Base-by-base conservation (phyloP, 495 filamentous ascomycete species). In the Cairneyella variabilis region DNA sequence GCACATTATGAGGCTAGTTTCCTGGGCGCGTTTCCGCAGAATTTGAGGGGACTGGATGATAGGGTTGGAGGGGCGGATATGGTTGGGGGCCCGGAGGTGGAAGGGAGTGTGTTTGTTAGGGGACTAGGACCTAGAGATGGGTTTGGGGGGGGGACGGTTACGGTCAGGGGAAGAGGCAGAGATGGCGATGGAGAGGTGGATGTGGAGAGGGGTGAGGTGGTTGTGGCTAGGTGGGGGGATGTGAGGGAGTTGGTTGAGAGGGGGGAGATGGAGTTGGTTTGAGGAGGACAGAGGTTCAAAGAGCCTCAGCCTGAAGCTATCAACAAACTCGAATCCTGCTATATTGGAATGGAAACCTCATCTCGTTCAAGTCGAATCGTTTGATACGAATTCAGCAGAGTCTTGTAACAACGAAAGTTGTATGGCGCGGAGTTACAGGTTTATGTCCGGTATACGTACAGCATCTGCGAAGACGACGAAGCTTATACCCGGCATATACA, bases 41-140 rank as follows among this genome's bases (percentile, higher is more conserved):
- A 77, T 34, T 64, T 97, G 64, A 83, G 88, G 64, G 78, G 87
- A 62, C 70, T 98, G 46, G 91, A 97, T 74, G 95, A 98, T 71
- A 88, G 87, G 45, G 82, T 85, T 0, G 92, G 89, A 1, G 90
- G 90, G 1, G 85, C 90, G 51, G 89, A 81, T 70, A 98, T 98
- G 93, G 80, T 98, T 20, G 89, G 95, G 56, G 74, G 77, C 0
- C 93, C 93, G 7, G 95, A 97, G 70, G 66, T 78, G 47, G 83
- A 90, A 37, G 75, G 79, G 36, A 90, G 88, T 16, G 90, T 97
- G 11, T 96, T 98, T 70, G 84, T 89, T 36, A 72, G 92, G 54
- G 82, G 86, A 57, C 69, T 96, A 25, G 76, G 69, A 26, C 8
- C 23, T 0, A 77, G 73, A 61, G 77, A 84, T 34, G 64, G 67